phyloP scores from a whole-genome alignment of 1,284 basidiomycete genomes.

The Tilletia setariae region DNA sequence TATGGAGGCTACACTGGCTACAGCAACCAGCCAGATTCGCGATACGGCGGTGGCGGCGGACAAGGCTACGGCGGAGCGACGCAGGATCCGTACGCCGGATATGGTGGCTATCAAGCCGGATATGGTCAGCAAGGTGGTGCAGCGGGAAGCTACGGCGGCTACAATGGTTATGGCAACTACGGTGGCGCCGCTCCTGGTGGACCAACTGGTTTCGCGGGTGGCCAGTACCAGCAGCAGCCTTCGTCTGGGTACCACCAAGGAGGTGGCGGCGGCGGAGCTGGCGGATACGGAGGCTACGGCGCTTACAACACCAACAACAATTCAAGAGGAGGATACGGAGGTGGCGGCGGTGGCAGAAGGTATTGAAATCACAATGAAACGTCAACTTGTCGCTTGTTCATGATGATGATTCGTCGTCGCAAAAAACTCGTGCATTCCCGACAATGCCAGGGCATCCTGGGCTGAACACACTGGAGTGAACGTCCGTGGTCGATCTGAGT shows the following conservation, averaged over 20 bases:
- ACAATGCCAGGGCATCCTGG: too few relatives aligned
- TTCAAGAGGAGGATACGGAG: slow-evolving; percentile 14
- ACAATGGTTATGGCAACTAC: not conserved
- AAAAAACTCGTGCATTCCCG: too few relatives aligned
- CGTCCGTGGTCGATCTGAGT: too few relatives aligned
- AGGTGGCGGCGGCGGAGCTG: slow-evolving; percentile 19
- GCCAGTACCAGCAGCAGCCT: not conserved
- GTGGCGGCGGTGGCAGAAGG: slow-evolving; percentile 20
- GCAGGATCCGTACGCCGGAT: slow-evolving; percentile 7
- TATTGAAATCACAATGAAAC: not conserved
- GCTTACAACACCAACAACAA: slow-evolving; percentile 16
- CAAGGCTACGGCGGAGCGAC: slow-evolving; percentile 18
- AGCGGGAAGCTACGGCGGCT: slow-evolving; percentile 27
- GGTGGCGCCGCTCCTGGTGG: not conserved
- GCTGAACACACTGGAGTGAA: too few relatives aligned
- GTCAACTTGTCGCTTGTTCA: too few relatives aligned
- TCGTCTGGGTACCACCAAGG: slow-evolving; percentile 9
- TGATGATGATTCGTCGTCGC: too few relatives aligned
- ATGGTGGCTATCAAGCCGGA: slow-evolving; percentile 5
- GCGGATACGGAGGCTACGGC: slow-evolving; percentile 25
- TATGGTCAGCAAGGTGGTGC: slow-evolving; percentile 14
- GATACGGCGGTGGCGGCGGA: slow-evolving; percentile 29
- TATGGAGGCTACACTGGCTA: slow-evolving; percentile 27
- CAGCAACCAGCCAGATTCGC: slow-evolving; percentile 10
- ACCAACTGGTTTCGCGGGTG: not conserved